phyloP scores from a whole-genome alignment of 805 yeast genomes.

The Nakazawaea siamensis region DNA sequence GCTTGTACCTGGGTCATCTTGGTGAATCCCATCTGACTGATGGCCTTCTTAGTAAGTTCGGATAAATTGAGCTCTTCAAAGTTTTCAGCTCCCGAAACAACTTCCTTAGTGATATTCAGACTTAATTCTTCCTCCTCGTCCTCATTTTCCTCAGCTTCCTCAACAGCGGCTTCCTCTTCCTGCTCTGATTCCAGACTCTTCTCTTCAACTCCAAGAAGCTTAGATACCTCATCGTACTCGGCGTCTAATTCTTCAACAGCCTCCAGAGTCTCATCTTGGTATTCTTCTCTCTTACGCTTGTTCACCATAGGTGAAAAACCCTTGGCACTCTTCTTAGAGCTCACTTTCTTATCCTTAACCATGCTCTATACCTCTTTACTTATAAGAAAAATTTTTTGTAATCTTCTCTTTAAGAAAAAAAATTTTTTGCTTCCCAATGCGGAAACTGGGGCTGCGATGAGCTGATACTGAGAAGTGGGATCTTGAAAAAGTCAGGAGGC shows the following conservation, averaged over 20 bases:
- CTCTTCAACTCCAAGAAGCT: conserved; percentile 38
- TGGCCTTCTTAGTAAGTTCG: conserved; percentile 73
- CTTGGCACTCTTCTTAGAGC: no score
- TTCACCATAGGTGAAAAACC: no score
- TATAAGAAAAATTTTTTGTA: conserved; percentile 13
- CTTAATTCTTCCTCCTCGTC: conserved; percentile 26
- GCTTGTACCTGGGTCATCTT: conserved; percentile 94
- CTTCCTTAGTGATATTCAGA: conserved; percentile 11
- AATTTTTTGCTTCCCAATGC: not conserved
- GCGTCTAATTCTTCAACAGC: conserved; percentile 36
- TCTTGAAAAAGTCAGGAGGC: no score
- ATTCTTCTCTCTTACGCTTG: conserved; percentile 11
- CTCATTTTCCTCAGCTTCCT: conserved; percentile 17
- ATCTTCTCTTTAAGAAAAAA: not conserved
- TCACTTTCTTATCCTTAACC: conserved; percentile 20
- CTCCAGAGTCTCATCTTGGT: conserved; percentile 23
- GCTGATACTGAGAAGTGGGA: no score
- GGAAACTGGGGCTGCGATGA: conserved; percentile 1
- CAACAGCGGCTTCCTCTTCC: conserved; percentile 15
- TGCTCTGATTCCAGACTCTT: conserved; percentile 20
- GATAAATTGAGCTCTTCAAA: conserved; percentile 60
- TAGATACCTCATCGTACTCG: conserved; percentile 51
- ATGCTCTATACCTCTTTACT: conserved; percentile 14
- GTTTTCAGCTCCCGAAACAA: conserved; percentile 13
- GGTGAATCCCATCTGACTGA: conserved; percentile 81